Evolutionary conservation across 495 filamentous ascomycete species (phyloP), one percentile per base, ranked within the genome.

Genomic region (Neurospora sp.): DNA sequence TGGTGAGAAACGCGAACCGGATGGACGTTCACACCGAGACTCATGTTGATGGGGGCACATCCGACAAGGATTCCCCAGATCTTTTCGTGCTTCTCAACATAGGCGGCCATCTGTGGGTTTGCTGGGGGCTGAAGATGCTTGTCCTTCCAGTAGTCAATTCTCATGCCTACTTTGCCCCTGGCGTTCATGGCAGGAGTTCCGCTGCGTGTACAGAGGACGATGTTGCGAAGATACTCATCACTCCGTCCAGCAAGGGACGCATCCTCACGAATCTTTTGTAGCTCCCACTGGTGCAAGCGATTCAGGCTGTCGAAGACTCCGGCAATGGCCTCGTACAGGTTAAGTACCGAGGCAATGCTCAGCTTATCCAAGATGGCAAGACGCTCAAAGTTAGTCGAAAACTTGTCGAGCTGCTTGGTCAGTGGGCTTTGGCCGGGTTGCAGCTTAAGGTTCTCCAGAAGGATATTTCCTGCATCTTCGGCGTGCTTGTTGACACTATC

Each of bases 311-410:
- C 85, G 78, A 90, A 91, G 6, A 99, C 85, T 8, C 94, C 94
- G 39, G 91, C 91, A 18, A 98, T 85, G 7, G 94, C 96, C 80
- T 96, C 93, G 78, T 94, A 93, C 80, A 96, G 94, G 75, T 94
- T 96, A 10, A 97, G 84, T 27, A 88, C 88, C 40, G 90, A 90
- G 8, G 83, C 83, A 27, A 85, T 81, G 79, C 94, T 95, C 73
- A 97, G 85, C 75, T 89, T 90, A 78, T 99, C 96, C 74, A 96
- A 84, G 8, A 84, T 86, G 2, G 92, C 91, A 53, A 98, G 83
- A 74, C 91, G 87, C 76, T 93, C 90, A 65, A 99, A 82, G 80
- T 97, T 98, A 27, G 27, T 27, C 27, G 27, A 89, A 79, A 98
- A 98, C 4, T 83, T 82, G 27, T 89, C 86, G 31, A 97, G 82